Conservation (phyloP, 352 stramenopile genomes). For the Phytophthora crassamura region DNA sequence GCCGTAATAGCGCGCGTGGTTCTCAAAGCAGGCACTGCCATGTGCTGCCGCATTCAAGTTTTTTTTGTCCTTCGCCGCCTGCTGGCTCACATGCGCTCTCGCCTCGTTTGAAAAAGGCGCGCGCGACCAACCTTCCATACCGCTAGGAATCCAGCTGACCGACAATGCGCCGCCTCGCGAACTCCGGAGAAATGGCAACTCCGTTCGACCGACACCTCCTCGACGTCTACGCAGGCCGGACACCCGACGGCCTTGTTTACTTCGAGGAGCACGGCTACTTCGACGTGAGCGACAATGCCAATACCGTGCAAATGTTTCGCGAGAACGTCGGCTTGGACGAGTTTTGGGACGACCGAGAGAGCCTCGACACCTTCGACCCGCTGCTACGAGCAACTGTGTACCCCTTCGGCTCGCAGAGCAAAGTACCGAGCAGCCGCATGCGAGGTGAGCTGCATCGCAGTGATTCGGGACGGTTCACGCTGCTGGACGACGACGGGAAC, state of each 20-base stretch:
- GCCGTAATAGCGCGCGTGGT: conserved; percentile 20
- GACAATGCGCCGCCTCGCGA: conserved; percentile 19
- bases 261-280: conserved; percentile 84
- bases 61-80: conserved; percentile 29
- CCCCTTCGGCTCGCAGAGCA: conserved; percentile 39
- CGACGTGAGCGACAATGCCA: conserved; percentile 69
- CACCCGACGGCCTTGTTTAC: conserved; percentile 64
- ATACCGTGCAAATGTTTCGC: conserved; percentile 83
- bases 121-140: conserved; percentile 20
- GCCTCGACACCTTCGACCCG: conserved; percentile 37
- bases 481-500: conserved; percentile 69
- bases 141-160: conserved; percentile 7
- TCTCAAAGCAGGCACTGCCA: conserved; percentile 1
- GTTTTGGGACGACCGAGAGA: conserved; percentile 68
- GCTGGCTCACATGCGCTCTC: conserved; percentile 26
- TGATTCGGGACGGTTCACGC: conserved; percentile 51
- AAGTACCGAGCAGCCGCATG: conserved; percentile 40
- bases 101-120: conserved; percentile 33
- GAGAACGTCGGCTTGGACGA: conserved; percentile 68
- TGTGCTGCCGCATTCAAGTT: conserved; percentile 20
- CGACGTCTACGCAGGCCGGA: conserved; percentile 61
- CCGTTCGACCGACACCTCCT: conserved; percentile 70
- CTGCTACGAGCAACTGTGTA: conserved; percentile 35
- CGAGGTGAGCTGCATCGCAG: conserved; percentile 32
- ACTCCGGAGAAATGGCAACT: conserved; percentile 25